Conservation (phyloP, 768 basidiomycete genomes). For the Kwoniella botswanensis region DNA sequence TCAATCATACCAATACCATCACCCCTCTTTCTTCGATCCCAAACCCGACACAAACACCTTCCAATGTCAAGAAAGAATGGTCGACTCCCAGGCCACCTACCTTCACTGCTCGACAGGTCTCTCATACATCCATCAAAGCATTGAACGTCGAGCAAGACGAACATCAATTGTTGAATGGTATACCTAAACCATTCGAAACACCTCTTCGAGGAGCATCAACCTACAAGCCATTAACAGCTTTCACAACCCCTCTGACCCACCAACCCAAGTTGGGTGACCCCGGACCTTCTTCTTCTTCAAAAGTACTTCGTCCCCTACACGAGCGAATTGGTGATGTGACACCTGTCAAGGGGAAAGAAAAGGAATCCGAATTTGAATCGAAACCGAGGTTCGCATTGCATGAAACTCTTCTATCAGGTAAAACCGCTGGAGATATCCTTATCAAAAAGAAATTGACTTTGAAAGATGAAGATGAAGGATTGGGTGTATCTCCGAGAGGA, state of each 20-base stretch:
- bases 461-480: constrained; percentile 39
- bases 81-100: not conserved
- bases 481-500: constrained; percentile 44
- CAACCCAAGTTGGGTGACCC: constrained; percentile 8
- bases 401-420: constrained; percentile 12
- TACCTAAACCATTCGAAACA: not conserved
- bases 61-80: not conserved
- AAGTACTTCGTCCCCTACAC: constrained; percentile 8
- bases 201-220: not conserved
- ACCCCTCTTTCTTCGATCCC: constrained; percentile 8
- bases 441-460: constrained; percentile 8
- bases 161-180: not conserved
- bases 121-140: too few species aligned
- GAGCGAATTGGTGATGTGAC: constrained; percentile 6
- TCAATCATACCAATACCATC: not conserved
- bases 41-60: not conserved
- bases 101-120: not conserved
- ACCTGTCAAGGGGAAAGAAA: not conserved
- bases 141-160: constrained; percentile 2
- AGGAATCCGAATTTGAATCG: not conserved
- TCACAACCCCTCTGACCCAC: not conserved
- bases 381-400: constrained; percentile 16
- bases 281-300: constrained; percentile 2
- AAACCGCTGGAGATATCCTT: constrained; percentile 9
- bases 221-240: constrained; percentile 6